These are phyloP conservation scores for Termitomyces sp. DNA, from an alignment of 768 basidiomycete genomes.

Conservation along the genomic window DNA sequence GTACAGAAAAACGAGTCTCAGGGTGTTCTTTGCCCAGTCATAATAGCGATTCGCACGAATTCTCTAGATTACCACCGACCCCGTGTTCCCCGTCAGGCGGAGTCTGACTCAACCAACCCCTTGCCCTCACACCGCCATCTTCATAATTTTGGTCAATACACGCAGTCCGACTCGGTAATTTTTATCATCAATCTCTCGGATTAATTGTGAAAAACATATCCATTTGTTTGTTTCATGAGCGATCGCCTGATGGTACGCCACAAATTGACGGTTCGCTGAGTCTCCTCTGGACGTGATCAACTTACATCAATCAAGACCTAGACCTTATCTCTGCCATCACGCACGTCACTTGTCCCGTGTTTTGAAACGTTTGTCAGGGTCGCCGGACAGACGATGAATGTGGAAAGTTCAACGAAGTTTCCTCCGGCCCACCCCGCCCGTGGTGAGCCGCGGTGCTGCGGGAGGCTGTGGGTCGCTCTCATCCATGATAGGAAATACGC, in stretches of 20 bases:
- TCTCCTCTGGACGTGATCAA: neutral
- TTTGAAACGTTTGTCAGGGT: neutral
- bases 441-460: neutral
- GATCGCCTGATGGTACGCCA: neutral
- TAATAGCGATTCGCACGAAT: neutral
- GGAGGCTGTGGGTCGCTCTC: neutral
- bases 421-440: neutral
- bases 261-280: neutral
- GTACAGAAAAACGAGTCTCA: neutral
- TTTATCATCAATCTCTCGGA: neutral
- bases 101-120: neutral
- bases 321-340: neutral
- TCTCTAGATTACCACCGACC: neutral
- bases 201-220: neutral
- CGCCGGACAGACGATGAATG: neutral
- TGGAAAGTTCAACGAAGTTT: neutral
- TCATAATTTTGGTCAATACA: neutral
- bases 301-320: neutral
- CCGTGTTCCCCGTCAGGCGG: neutral
- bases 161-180: neutral
- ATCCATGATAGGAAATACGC: slow-evolving; percentile 3
- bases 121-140: neutral
- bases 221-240: no score
- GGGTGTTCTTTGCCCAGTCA: neutral
- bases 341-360: neutral